Conservation (phyloP, 176 grass and related monocot genomes). For the Oryza glumipatula region DNA sequence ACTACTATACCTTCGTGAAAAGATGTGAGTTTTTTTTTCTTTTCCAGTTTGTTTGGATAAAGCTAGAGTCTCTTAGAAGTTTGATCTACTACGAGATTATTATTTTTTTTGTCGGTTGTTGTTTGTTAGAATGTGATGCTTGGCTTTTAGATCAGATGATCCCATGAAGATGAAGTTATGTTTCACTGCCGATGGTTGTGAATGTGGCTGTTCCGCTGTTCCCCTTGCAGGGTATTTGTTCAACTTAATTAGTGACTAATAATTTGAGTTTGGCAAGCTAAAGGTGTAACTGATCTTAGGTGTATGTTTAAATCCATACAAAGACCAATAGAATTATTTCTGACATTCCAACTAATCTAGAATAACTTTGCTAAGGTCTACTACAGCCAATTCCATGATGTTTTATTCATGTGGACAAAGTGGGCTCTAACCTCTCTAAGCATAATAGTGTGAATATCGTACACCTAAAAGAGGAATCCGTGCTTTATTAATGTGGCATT, state of each 20-base stretch:
- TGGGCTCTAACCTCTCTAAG: background rate
- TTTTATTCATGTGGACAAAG: background rate
- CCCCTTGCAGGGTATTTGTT: background rate
- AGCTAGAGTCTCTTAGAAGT: no score
- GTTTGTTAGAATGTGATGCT: conserved; percentile 20
- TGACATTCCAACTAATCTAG: background rate
- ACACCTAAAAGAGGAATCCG: background rate
- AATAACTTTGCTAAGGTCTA: no score
- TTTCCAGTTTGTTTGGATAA: background rate
- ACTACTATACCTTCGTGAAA: background rate
- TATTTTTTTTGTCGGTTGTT: background rate
- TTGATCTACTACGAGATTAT: background rate
- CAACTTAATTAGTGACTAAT: no score
- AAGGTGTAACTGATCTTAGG: no score
- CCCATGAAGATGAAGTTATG: background rate
- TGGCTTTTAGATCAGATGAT: background rate
- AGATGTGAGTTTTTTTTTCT: background rate
- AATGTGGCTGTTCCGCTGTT: background rate
- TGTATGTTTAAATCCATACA: background rate
- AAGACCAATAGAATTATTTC: background rate
- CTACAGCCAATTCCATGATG: background rate
- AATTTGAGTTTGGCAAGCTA: no score
- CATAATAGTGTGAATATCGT: background rate
- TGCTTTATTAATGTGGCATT: background rate
- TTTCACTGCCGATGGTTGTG: background rate